Conservation (phyloP, 1,284 basidiomycete genomes). For the Trichosporon ovoides region DNA sequence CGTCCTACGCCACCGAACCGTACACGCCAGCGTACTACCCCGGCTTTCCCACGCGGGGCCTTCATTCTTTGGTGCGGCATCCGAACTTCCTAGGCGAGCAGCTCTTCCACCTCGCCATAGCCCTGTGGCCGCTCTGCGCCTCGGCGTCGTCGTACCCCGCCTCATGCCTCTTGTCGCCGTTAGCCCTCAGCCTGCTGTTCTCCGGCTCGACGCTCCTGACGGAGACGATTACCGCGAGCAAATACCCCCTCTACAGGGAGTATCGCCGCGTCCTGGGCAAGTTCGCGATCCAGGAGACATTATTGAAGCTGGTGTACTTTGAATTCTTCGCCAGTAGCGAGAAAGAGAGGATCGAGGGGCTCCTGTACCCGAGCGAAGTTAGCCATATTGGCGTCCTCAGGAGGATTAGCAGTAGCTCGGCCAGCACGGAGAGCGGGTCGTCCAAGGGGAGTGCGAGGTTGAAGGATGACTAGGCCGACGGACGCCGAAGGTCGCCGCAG, state of each 20-base stretch:
- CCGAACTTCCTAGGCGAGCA: slow-evolving; percentile 90
- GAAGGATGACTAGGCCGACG: background rate
- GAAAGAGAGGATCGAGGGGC: background rate
- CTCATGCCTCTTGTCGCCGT: slow-evolving; percentile 51
- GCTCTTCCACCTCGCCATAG: slow-evolving; percentile 67
- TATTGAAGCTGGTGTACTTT: slow-evolving; percentile 37
- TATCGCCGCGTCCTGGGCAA: slow-evolving; percentile 77
- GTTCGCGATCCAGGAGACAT: slow-evolving; percentile 62
- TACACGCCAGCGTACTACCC: slow-evolving; percentile 54
- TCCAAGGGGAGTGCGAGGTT: background rate
- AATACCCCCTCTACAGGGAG: slow-evolving; percentile 71
- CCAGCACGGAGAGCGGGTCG: background rate
- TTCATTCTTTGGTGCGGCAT: slow-evolving; percentile 82
- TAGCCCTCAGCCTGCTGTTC: slow-evolving; percentile 58
- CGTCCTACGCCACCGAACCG: slow-evolving; percentile 27
- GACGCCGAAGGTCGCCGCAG: too few relatives aligned
- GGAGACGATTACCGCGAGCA: slow-evolving; percentile 67
- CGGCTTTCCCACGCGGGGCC: slow-evolving; percentile 76
- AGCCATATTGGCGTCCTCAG: background rate
- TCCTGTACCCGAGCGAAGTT: background rate
- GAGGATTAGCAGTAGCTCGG: background rate
- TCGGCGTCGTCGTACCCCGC: background rate
- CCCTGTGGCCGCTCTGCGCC: slow-evolving; percentile 22
- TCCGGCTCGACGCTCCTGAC: slow-evolving; percentile 68
- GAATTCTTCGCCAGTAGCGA: slow-evolving; percentile 9